Percentiles rank a stretch among this genome's conserved stretches.
Conservation (phyloP, 1,139 yeast genomes). For the Lizanozyma gosingica region DNA sequence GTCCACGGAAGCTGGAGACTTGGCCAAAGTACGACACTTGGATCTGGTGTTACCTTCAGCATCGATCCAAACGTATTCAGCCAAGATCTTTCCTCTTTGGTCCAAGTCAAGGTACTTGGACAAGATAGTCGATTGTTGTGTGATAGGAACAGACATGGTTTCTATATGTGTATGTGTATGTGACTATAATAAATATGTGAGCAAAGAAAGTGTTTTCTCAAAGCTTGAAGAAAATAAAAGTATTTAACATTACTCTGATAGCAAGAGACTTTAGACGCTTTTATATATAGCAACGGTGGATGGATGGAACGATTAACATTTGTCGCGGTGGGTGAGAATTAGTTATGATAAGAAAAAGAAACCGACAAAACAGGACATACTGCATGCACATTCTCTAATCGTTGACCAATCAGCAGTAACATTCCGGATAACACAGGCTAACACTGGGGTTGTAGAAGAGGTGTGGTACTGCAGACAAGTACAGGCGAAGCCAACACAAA, state of each 20-base stretch:
- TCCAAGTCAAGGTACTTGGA: constrained; percentile 76
- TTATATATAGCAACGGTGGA: too few relatives aligned
- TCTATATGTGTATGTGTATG: background rate
- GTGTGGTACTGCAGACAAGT: background rate
- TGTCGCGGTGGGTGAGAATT: background rate
- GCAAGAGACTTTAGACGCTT: too few relatives aligned
- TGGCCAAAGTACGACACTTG: constrained; percentile 77
- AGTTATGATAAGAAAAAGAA: background rate
- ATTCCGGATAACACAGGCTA: background rate
- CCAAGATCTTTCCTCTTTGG: constrained; percentile 81
- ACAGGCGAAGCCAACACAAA: too few relatives aligned
- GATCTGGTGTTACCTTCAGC: constrained; percentile 89
- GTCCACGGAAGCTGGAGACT: constrained; percentile 62
- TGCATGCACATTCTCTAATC: background rate
- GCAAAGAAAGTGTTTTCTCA: background rate
- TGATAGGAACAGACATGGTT: constrained; percentile 21
- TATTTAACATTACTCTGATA: too few relatives aligned
- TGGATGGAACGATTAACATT: too few relatives aligned
- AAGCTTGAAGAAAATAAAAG: too few relatives aligned
- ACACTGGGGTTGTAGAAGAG: background rate
- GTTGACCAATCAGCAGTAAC: background rate
- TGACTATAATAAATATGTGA: background rate
- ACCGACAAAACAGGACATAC: background rate
- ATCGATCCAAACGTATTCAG: constrained; percentile 98
- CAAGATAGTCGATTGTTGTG: constrained; percentile 69